phyloP scores from a whole-genome alignment of 2,329 filamentous ascomycete genomes.

The Aureobasidium vineae region DNA sequence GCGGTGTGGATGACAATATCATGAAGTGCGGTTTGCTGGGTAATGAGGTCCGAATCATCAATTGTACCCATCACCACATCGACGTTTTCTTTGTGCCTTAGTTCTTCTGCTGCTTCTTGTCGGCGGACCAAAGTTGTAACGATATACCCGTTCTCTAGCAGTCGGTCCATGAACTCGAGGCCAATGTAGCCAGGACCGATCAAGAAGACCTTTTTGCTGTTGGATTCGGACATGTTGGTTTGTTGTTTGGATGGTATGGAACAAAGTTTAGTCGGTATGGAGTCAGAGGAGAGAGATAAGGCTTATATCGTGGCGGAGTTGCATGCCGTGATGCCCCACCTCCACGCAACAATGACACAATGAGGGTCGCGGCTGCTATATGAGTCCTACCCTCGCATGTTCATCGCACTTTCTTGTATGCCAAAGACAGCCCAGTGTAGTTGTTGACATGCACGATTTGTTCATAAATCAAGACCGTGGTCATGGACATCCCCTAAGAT shows the following conservation, averaged over 20 bases:
- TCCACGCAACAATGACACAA: not conserved
- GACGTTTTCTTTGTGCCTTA: slow-evolving; percentile 40
- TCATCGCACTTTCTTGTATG: too few species aligned
- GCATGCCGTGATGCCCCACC: not conserved
- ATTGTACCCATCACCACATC: slow-evolving; percentile 45
- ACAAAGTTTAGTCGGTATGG: not conserved
- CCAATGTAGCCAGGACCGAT: slow-evolving; percentile 52
- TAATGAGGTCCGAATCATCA: slow-evolving; percentile 44
- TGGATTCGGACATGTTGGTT: not conserved
- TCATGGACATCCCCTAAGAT: too few species aligned
- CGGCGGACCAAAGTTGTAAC: slow-evolving; percentile 47
- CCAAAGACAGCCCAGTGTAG: too few species aligned
- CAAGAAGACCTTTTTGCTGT: slow-evolving; percentile 42
- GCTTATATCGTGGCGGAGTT: not conserved
- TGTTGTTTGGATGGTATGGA: not conserved
- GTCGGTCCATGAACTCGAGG: slow-evolving; percentile 48
- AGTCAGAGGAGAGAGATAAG: not conserved
- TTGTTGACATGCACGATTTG: too few species aligned
- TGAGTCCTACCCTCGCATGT: too few species aligned
- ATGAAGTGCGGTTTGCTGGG: slow-evolving; percentile 39
- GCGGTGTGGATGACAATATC: slow-evolving; percentile 53
- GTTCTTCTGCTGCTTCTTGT: slow-evolving; percentile 40
- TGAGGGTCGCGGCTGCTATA: not conserved
- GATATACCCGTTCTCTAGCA: slow-evolving; percentile 44
- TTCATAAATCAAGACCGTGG: too few species aligned